Evolutionary conservation across 495 filamentous ascomycete genomes (phyloP).

Genomic region (Neurospora sp.): DNA sequence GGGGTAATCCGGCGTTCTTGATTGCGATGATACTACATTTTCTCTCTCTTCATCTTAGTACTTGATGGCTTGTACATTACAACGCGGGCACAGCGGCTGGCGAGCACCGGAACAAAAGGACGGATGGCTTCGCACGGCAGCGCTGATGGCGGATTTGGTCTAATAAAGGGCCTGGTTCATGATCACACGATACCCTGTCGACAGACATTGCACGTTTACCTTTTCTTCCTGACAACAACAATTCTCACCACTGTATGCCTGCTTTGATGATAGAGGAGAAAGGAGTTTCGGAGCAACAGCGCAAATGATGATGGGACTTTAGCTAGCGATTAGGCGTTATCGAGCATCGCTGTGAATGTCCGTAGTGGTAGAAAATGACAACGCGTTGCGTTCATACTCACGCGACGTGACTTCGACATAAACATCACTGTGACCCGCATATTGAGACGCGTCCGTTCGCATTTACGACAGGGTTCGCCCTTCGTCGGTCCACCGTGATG

Average conservation of each 20-base stretch:
- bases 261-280: not conserved
- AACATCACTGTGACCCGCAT: not conserved
- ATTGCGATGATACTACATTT: conserved; percentile 22
- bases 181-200: conserved; percentile 1
- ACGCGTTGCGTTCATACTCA: not conserved
- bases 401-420: not conserved
- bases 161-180: conserved; percentile 8
- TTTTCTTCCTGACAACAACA: not conserved
- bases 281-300: not conserved
- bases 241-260: not conserved
- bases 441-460: not conserved
- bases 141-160: conserved; percentile 5
- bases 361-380: not conserved
- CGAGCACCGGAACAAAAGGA: not conserved
- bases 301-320: not conserved
- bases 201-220: not conserved
- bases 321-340: not conserved
- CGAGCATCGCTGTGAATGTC: not conserved
- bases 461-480: not conserved
- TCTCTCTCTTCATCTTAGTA: conserved; percentile 4
- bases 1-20: conserved; percentile 29
- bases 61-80: conserved; percentile 30
- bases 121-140: conserved; percentile 1
- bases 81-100: conserved; percentile 3
- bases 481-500: not conserved